Evolutionary conservation across 352 stramenopile species (phyloP).

Genomic region (Phytophthora multivora): DNA sequence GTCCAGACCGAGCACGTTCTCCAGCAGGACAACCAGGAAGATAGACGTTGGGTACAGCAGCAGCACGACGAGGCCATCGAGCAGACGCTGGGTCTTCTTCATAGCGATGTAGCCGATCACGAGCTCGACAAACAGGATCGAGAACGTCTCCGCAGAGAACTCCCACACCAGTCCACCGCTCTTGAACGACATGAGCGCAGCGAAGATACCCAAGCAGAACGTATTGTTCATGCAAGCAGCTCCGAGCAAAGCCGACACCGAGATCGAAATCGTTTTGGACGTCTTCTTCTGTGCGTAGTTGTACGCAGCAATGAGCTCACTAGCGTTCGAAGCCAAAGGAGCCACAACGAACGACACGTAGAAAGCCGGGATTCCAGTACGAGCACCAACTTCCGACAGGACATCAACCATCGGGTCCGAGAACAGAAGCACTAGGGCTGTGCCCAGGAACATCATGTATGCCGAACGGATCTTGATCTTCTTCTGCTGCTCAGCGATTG

Average conservation of each 20-base stretch:
- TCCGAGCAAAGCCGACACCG: slow-evolving; percentile 92
- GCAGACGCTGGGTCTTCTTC: slow-evolving; percentile 88
- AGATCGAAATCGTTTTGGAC: slow-evolving; percentile 97
- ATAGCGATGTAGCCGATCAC: slow-evolving; percentile 84
- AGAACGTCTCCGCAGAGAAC: slow-evolving; percentile 97
- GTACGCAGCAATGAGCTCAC: slow-evolving; percentile 97
- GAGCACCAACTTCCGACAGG: slow-evolving; percentile 92
- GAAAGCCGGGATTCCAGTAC: slow-evolving; percentile 93
- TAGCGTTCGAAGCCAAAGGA: slow-evolving; percentile 98
- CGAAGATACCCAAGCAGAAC: slow-evolving; percentile 98
- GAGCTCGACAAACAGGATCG: slow-evolving; percentile 97
- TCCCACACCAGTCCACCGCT: slow-evolving; percentile 93
- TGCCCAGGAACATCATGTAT: slow-evolving; percentile 95
- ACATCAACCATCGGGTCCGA: slow-evolving; percentile 99
- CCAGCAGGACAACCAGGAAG: slow-evolving; percentile 91
- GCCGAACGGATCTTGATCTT: slow-evolving; percentile 95
- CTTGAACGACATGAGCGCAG: slow-evolving; percentile 96
- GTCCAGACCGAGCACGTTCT: slow-evolving; percentile 92
- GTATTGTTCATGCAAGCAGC: slow-evolving; percentile 99
- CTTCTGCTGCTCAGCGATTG: slow-evolving; percentile 95
- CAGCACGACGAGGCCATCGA: slow-evolving; percentile 85
- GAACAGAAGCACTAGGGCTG: slow-evolving; percentile 94
- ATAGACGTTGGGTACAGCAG: slow-evolving; percentile 94
- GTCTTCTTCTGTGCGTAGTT: slow-evolving; percentile 99
- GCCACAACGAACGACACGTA: slow-evolving; percentile 98